Evolutionary conservation across 225 moss, liverwort and hornwort species (phyloP), one percentile per base, ranked within the genome.

Genomic region (Ulota crispa): DNA sequence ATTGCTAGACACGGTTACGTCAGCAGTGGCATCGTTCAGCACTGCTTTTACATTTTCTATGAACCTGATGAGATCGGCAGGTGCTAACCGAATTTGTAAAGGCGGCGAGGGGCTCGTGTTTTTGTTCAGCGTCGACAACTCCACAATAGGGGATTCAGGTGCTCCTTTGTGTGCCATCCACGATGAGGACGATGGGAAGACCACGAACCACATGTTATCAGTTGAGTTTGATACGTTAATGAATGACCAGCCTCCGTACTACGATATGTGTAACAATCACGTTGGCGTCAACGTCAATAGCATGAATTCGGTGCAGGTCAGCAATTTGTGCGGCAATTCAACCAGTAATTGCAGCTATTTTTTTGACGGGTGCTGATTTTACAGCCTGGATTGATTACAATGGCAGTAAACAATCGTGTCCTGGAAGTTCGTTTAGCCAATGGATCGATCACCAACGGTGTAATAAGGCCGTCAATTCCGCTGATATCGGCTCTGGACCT

Each of bases 221-320:
- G 86, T 88, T 59, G 88, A 88, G 39, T 76, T 88, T 21, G 86
- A 88, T 79, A 85, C 76, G 3, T 83, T 14, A 6, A 20, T 3
- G 45, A 88, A 68, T 26, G 23, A 13, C 1, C 1, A 1, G 6
- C 9, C 39, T 9, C 45, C 79, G 14, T 11, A 23, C 16, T 30
- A 78, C 23, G 85, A 88, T 80, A 19, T 61, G 19, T 79, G 75
- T 64, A 56, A 70, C 30, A 88, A 88, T 28, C 88, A 88, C 36
- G 41, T 88, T 3, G 86, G 86, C 45, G 72, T 88, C 14, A 71
- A 86, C 64, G 2, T 78, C 62, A 83, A 88, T 62, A 68, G 77
- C 59, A 53, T 86, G 76, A 24, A 53, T 6, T 88, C 83, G 4
- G n/a, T 63, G 34, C 15, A 14, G 42, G 3, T 12, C 55, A 34